These are phyloP conservation scores for Psilocybe subaeruginosa DNA, from an alignment of 768 basidiomycete genomes.

Conservation along the genomic window DNA sequence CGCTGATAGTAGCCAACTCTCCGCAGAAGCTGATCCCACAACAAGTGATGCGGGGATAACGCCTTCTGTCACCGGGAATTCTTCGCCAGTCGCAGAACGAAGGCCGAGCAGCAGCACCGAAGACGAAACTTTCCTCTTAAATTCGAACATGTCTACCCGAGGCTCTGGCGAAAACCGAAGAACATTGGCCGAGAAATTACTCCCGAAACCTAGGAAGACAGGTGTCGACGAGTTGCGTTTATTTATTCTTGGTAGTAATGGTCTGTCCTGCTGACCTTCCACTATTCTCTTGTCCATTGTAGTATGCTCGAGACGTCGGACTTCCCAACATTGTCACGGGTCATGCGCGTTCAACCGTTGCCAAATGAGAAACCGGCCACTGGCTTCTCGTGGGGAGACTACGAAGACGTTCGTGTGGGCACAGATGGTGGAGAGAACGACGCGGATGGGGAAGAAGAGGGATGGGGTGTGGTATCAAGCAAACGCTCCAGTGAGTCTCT, in stretches of 20 bases:
- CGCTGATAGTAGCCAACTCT: constrained; percentile 17
- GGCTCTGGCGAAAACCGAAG: constrained; percentile 31
- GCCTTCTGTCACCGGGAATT: constrained; percentile 42
- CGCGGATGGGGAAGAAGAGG: constrained; percentile 74
- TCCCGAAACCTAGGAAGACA: constrained; percentile 69
- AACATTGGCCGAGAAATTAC: constrained; percentile 62
- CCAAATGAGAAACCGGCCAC: constrained; percentile 60
- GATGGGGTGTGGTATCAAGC: constrained; percentile 78
- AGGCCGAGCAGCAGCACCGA: constrained; percentile 22
- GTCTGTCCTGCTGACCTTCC: constrained; percentile 7
- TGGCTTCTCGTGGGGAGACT: constrained; percentile 79
- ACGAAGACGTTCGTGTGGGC: constrained; percentile 60
- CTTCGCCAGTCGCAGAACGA: constrained; percentile 40
- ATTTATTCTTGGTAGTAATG: constrained; percentile 8
- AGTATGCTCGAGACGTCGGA: constrained; percentile 71
- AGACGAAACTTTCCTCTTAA: constrained; percentile 25
- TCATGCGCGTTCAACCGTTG: constrained; percentile 66
- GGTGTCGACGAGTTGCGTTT: constrained; percentile 61
- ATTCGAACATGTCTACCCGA: constrained; percentile 24
- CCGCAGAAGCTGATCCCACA: constrained; percentile 37
- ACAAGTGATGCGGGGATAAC: constrained; percentile 56
- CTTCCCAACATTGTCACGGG: constrained; percentile 56
- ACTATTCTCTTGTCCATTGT: constrained; percentile 11
- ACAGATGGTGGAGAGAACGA: constrained; percentile 50
- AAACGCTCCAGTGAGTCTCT: constrained; percentile 44